Conservation (phyloP, 2,329 filamentous ascomycete species). For the Aaosphaeria arxii region DNA sequence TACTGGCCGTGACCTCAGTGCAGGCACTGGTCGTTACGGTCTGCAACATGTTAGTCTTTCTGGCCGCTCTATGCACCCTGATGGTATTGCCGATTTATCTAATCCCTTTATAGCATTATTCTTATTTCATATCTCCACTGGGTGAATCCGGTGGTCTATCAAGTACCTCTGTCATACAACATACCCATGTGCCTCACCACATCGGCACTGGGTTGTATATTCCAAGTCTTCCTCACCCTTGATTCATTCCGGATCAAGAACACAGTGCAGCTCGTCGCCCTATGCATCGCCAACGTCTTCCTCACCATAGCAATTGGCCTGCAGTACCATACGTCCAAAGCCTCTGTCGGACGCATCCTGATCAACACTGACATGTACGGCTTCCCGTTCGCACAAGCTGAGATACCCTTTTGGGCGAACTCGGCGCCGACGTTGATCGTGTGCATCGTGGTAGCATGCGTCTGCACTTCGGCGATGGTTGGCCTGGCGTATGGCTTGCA, state of each 20-base stretch:
- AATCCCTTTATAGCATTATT: neutral
- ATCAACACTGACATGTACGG: neutral
- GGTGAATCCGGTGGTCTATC: slow-evolving; percentile 14
- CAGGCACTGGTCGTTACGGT: too few species aligned
- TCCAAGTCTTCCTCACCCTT: slow-evolving; percentile 16
- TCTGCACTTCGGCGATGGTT: neutral
- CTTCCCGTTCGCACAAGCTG: neutral
- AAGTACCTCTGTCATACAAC: slow-evolving; percentile 15
- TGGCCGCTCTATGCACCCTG: too few species aligned
- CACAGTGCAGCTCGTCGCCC: slow-evolving; percentile 18
- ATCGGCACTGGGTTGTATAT: slow-evolving; percentile 16
- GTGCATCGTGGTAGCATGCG: slow-evolving; percentile 3
- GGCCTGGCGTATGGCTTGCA: slow-evolving; percentile 8
- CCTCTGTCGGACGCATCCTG: neutral
- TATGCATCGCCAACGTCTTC: slow-evolving; percentile 16
- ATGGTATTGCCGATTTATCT: too few species aligned
- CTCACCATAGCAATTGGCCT: slow-evolving; percentile 14
- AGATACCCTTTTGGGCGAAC: neutral
- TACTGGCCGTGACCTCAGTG: too few species aligned
- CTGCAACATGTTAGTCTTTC: too few species aligned
- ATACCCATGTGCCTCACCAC: slow-evolving; percentile 12
- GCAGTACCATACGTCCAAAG: slow-evolving; percentile 2
- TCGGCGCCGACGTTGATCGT: neutral
- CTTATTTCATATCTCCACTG: slow-evolving; percentile 14
- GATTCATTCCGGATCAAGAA: slow-evolving; percentile 22